phyloP scores from a whole-genome alignment of 2,329 filamentous ascomycete species.

The Botrytis medusae region DNA sequence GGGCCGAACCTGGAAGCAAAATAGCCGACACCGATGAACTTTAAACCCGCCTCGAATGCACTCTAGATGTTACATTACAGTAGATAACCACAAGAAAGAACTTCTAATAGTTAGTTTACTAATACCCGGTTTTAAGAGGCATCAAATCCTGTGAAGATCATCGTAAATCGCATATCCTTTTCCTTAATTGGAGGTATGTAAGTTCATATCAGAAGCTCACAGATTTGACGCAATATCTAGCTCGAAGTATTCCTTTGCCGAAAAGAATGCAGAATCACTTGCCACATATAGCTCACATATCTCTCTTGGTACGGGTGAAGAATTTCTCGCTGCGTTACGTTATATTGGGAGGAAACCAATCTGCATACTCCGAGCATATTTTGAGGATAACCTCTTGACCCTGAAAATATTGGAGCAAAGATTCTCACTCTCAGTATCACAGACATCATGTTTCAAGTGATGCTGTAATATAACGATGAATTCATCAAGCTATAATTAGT shows the following conservation, averaged over 20 bases:
- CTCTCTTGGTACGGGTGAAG: background rate
- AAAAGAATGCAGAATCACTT: too few species aligned
- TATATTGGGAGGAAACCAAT: background rate
- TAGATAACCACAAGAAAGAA: background rate
- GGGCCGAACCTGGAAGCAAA: background rate
- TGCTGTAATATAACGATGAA: background rate
- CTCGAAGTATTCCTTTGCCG: background rate
- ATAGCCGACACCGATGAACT: background rate
- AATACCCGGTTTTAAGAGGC: background rate
- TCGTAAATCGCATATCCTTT: background rate
- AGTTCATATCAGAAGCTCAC: background rate
- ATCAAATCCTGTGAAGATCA: too few species aligned
- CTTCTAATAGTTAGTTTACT: background rate
- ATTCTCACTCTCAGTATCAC: background rate
- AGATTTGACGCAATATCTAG: background rate
- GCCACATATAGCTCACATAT: background rate
- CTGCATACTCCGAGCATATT: background rate
- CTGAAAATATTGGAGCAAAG: background rate
- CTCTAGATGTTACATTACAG: background rate
- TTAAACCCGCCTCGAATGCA: background rate
- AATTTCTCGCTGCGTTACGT: background rate
- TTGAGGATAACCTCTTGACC: too few species aligned
- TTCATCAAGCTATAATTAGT: background rate
- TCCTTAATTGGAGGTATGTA: background rate
- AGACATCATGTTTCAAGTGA: background rate